These are phyloP conservation scores for Uronychia binucleata DNA, from an alignment of 73 alveolate species.

Conservation along the genomic window DNA sequence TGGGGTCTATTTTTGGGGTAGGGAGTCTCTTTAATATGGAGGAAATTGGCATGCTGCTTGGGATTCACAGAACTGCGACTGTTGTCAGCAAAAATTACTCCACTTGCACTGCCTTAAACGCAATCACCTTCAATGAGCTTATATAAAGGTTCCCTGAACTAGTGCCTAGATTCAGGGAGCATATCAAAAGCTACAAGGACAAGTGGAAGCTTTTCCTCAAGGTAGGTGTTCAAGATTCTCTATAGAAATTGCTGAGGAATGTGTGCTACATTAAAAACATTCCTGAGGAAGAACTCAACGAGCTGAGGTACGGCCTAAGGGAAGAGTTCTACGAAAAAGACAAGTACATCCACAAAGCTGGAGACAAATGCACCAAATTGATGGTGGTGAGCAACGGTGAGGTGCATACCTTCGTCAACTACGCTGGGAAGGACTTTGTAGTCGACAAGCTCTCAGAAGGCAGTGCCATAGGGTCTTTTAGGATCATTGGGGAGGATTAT, in stretches of 20 bases:
- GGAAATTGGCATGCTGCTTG: conserved; percentile 24
- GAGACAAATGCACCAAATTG: not conserved
- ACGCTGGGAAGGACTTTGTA: not conserved
- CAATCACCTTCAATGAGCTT: conserved; percentile 17
- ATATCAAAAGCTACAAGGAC: conserved; percentile 38
- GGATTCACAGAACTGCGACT: conserved; percentile 85
- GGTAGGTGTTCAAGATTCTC: not conserved
- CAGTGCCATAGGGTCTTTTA: not conserved
- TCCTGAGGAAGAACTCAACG: not conserved
- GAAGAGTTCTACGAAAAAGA: conserved; percentile 1
- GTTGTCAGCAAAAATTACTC: conserved; percentile 70
- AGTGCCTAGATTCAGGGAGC: conserved; percentile 6
- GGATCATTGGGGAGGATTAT: not conserved
- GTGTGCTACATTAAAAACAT: not conserved
- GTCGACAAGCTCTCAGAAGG: not conserved
- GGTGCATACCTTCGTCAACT: not conserved
- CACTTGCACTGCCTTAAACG: conserved; percentile 61
- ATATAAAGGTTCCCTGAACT: conserved; percentile 43
- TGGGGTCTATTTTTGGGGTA: conserved; percentile 81
- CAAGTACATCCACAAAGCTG: not conserved
- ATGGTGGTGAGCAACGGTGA: not conserved
- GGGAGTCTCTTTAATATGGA: conserved; percentile 39
- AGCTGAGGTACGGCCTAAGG: not conserved
- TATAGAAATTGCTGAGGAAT: conserved; percentile 2
- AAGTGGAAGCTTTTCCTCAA: conserved; percentile 32